Evolutionary conservation across 768 basidiomycete genomes (phyloP), one percentile per base, ranked within the genome.

Genomic region (Agrocybe praecox): DNA sequence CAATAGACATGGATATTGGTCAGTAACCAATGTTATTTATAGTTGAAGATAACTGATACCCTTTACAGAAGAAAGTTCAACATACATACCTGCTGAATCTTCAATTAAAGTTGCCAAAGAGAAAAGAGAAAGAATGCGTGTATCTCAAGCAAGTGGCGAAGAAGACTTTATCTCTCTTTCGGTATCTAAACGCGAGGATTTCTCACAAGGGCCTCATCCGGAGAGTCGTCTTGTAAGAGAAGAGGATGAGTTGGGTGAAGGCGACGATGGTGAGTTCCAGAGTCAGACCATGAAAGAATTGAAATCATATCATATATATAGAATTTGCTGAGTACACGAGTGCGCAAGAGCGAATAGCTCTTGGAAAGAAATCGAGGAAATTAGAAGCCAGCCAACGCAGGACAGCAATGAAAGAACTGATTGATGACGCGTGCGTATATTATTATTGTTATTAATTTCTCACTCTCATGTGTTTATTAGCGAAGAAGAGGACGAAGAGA

Each of bases 251-350:
- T 68, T 92, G 1, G 93, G 93, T 11, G 91, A 94, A 67, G 92
- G 87, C 2, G 93, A 94, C 36, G 93, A 95, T 60, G 93, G 93
- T 92, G 63, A 42, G 82, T 68, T 18, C 19, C 23, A n/a, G 26
- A 23, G 18, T 32, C 26, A 18, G 32, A n/a, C 29, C 32, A 19
- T 48, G 12, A 33, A 46, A 18, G 15, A 19, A 19, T 18, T 26
- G 45, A 33, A 46, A 32, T 45, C 50, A 43, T 43, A 15, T 12
- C 40, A 44, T 60, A 44, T 60, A 11, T 53, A 6, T 55, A 94
- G 93, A 94, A 64, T 92, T 81, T 67, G 88, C 93, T 6, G 92
- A 94, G 66, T 95, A 87, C 63, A 95, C 93, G 1, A 91, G 86
- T 62, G 92, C 93, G 0, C 87, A 92, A 71, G 92, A 94, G 60